These are phyloP conservation scores for Ballota nigra DNA, from an alignment of 257 asterid genomes.

Conservation along the genomic window DNA sequence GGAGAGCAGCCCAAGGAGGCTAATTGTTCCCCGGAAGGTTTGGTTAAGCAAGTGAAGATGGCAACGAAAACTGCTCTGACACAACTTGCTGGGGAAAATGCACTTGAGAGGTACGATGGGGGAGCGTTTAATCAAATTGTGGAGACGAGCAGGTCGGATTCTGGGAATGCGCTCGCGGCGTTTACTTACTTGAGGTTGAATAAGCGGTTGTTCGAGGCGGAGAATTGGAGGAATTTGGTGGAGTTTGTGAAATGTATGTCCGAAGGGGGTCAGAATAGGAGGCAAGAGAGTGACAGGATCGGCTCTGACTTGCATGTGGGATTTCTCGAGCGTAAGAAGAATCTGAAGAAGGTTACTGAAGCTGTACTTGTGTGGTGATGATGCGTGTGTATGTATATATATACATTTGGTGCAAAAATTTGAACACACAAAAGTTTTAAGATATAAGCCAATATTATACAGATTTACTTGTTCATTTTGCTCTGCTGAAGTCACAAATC, in stretches of 20 bases:
- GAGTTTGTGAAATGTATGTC: conserved; percentile 75
- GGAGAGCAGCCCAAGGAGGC: conserved; percentile 72
- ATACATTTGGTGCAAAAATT: conserved; percentile 1
- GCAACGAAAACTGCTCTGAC: conserved; percentile 58
- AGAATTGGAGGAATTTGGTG: conserved; percentile 74
- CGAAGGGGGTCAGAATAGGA: conserved; percentile 53
- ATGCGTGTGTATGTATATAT: too few species aligned
- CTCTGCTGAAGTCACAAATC: too few species aligned
- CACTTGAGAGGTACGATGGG: conserved; percentile 75
- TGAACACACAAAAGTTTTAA: background rate
- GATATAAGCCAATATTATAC: conserved; percentile 4
- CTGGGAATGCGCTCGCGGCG: conserved; percentile 62
- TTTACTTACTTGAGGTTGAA: conserved; percentile 86
- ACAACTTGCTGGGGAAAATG: conserved; percentile 91
- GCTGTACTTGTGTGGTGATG: conserved; percentile 51
- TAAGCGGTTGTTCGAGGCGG: conserved; percentile 65
- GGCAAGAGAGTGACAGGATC: conserved; percentile 54
- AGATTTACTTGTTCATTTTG: background rate
- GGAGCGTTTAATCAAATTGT: conserved; percentile 68
- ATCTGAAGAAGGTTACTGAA: conserved; percentile 36
- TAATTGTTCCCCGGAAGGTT: conserved; percentile 82
- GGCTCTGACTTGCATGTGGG: conserved; percentile 72
- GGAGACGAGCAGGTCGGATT: conserved; percentile 63
- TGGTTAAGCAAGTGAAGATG: conserved; percentile 76
- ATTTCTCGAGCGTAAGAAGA: conserved; percentile 37